A percentile compares a stretch with the other conserved stretches of the same genome.
These are phyloP conservation scores for Termitomyces sp. DNA, from an alignment of 768 basidiomycete genomes.

Conservation along the genomic window DNA sequence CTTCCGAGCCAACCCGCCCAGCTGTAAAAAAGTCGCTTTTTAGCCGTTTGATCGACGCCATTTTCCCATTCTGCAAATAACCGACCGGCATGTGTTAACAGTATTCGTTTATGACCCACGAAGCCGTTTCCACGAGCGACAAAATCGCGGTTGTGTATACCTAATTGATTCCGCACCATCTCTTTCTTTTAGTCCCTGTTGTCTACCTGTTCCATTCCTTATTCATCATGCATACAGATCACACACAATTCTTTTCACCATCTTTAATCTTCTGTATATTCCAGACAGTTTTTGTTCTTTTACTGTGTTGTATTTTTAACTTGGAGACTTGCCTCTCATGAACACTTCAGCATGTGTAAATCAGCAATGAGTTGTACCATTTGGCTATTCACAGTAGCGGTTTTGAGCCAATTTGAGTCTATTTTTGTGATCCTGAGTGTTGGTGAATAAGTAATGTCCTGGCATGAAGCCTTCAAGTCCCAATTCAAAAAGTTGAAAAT, in stretches of 20 bases:
- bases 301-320: background rate
- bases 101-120: background rate
- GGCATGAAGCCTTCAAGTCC: too few species aligned
- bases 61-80: slow-evolving; percentile 6
- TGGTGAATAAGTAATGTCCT: too few species aligned
- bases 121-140: background rate
- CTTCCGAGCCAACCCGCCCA: background rate
- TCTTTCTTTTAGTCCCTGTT: background rate
- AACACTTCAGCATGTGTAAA: background rate
- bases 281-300: too few species aligned
- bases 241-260: background rate
- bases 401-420: too few species aligned
- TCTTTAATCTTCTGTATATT: background rate
- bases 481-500: too few species aligned
- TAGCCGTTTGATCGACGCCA: background rate
- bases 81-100: background rate
- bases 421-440: too few species aligned
- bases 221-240: background rate
- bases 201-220: too few species aligned
- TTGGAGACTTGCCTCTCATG: background rate
- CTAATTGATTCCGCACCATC: background rate
- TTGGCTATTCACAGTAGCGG: too few species aligned
- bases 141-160: background rate
- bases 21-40: background rate
- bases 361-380: too few species aligned